Conservation (phyloP, 108 stramenopile genomes). For the Fragilariopsis cylindrus region DNA sequence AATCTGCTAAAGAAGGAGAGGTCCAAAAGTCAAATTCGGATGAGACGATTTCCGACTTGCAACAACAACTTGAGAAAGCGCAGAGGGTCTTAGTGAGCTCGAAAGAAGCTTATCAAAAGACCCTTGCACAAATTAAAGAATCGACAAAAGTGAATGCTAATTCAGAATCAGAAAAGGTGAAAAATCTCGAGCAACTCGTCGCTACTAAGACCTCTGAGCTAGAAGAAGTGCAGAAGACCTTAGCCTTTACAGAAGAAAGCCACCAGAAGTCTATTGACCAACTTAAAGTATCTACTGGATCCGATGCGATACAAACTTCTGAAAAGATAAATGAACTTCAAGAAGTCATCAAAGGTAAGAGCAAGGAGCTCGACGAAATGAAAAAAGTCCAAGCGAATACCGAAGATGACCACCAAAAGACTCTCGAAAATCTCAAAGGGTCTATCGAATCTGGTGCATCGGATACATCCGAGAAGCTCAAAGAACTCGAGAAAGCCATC, state of each 20-base stretch:
- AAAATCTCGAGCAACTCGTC: background rate
- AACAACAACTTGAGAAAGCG: slow-evolving; percentile 3
- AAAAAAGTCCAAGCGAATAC: slow-evolving; percentile 16
- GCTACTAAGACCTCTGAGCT: background rate
- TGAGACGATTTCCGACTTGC: slow-evolving; percentile 12
- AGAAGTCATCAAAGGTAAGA: background rate
- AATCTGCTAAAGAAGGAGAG: slow-evolving; percentile 2
- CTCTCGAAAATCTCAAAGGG: slow-evolving; percentile 13
- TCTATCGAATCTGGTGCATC: slow-evolving; percentile 15
- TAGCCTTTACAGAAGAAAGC: background rate
- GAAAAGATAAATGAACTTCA: slow-evolving; percentile 1
- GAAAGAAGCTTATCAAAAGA: slow-evolving; percentile 11
- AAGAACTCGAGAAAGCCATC: slow-evolving; percentile 13
- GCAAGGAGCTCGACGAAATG: slow-evolving; percentile 1
- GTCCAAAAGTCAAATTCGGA: background rate
- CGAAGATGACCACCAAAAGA: slow-evolving; percentile 18
- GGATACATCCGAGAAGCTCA: background rate
- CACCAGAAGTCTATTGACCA: slow-evolving; percentile 10
- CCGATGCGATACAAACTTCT: background rate
- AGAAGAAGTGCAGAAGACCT: background rate
- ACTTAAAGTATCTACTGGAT: background rate
- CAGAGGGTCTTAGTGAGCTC: background rate
- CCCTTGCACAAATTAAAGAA: slow-evolving; percentile 2
- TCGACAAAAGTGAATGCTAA: background rate
- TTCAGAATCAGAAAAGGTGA: background rate